A percentile compares a stretch with the other conserved stretches of the same genome.
These are phyloP conservation scores for Coriolopsis trogii DNA, from an alignment of 1,284 basidiomycete species.

Conservation along the genomic window DNA sequence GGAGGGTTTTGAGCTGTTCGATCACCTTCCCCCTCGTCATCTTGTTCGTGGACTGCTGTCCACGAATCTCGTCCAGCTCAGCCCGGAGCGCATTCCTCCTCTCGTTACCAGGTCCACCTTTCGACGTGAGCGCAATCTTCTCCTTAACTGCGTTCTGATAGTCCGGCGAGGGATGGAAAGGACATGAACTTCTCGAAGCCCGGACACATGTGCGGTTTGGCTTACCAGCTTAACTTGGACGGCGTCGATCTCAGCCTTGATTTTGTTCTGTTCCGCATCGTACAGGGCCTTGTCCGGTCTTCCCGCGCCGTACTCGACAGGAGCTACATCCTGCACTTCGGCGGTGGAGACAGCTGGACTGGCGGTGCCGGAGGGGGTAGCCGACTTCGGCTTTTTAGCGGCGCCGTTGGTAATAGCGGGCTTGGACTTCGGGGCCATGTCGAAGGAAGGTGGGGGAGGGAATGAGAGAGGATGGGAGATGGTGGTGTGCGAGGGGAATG, in stretches of 20 bases:
- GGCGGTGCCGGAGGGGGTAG: constrained; percentile 28
- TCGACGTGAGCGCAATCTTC: constrained; percentile 71
- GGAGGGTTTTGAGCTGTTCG: constrained; percentile 83
- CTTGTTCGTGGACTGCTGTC: constrained; percentile 84
- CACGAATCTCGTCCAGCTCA: constrained; percentile 83
- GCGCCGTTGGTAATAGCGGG: constrained; percentile 43
- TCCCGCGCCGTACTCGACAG: constrained; percentile 41
- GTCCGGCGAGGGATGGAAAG: neutral
- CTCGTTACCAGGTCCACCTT: constrained; percentile 68
- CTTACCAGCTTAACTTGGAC: constrained; percentile 81
- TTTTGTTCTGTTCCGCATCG: constrained; percentile 81
- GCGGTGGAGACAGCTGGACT: constrained; percentile 49
- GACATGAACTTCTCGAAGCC: constrained; percentile 5
- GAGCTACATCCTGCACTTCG: constrained; percentile 43
- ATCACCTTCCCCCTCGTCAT: constrained; percentile 72
- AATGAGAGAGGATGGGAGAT: constrained; percentile 24
- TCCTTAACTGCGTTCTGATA: constrained; percentile 81
- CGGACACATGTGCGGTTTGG: constrained; percentile 23
- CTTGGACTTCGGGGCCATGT: constrained; percentile 60
- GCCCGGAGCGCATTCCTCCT: constrained; percentile 74
- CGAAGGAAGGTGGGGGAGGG: constrained; percentile 6
- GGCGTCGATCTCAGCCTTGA: constrained; percentile 84
- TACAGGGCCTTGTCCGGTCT: constrained; percentile 83
- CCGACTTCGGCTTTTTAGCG: constrained; percentile 43
- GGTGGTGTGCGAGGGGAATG: constrained; percentile 25